A percentile compares a stretch with the other conserved stretches of the same genome.
phyloP scores from a whole-genome alignment of 768 basidiomycete genomes.

The Suillus subalutaceus region DNA sequence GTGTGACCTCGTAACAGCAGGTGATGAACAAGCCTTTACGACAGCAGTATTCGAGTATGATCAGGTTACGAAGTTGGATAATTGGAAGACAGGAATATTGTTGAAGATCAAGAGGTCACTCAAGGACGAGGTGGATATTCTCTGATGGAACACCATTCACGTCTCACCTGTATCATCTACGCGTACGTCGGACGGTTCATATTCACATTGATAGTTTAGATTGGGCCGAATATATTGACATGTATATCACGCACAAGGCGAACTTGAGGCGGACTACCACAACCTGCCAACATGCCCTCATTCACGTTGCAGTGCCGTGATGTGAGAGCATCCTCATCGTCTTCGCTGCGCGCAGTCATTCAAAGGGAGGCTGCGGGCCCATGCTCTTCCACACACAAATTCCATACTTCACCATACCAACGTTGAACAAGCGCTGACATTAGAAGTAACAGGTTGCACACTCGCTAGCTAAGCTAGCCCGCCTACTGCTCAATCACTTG shows the following conservation, averaged over 20 bases:
- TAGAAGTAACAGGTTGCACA: background rate
- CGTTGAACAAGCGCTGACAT: background rate
- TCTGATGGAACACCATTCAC: constrained; percentile 15
- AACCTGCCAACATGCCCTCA: background rate
- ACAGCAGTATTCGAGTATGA: constrained; percentile 91
- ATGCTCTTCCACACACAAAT: background rate
- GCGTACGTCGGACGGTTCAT: background rate
- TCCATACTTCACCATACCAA: background rate
- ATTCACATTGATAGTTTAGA: constrained; percentile 1
- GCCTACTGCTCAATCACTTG: too few species aligned
- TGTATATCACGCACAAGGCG: background rate
- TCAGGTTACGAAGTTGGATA: constrained; percentile 89
- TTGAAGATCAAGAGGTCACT: constrained; percentile 88
- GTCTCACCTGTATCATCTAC: constrained; percentile 1
- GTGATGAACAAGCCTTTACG: constrained; percentile 76
- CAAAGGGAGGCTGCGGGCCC: background rate
- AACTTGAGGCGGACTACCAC: background rate
- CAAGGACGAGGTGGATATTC: constrained; percentile 53
- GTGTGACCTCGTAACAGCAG: constrained; percentile 74
- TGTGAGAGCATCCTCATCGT: too few species aligned
- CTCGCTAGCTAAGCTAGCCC: background rate
- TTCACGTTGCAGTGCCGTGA: background rate
- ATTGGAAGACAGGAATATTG: constrained; percentile 93
- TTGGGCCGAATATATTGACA: constrained; percentile 1
- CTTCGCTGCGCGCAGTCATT: background rate